A percentile compares a stretch with the other conserved stretches of the same genome.
Evolutionary conservation across 2,329 filamentous ascomycete species (phyloP).

Genomic region (Alternaria gansuensis): DNA sequence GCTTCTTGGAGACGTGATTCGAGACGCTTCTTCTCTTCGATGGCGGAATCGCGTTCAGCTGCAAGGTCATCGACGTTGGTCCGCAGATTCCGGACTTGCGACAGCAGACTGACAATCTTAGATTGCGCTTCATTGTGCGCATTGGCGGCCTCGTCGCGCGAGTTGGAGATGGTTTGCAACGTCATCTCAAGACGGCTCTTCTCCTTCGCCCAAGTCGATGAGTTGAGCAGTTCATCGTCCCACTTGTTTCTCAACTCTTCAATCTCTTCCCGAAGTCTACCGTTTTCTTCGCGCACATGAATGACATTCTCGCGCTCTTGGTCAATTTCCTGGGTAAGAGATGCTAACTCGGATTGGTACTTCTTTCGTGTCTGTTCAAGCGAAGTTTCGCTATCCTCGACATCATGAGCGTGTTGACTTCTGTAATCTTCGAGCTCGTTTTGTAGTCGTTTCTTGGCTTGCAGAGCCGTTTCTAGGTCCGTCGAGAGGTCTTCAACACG

Average conservation of each 20-base stretch:
- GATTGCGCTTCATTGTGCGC: slow-evolving; percentile 95
- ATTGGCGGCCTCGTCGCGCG: slow-evolving; percentile 90
- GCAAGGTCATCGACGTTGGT: slow-evolving; percentile 85
- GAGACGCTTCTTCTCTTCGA: slow-evolving; percentile 88
- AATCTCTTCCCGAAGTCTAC: slow-evolving; percentile 90
- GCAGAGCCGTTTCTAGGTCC: slow-evolving; percentile 83
- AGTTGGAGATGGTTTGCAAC: slow-evolving; percentile 84
- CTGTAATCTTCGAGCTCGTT: slow-evolving; percentile 98
- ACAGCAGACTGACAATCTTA: slow-evolving; percentile 88
- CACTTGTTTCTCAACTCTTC: slow-evolving; percentile 95
- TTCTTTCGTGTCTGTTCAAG: slow-evolving; percentile 98
- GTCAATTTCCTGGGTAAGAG: slow-evolving; percentile 89
- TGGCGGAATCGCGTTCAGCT: slow-evolving; percentile 82
- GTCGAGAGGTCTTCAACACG: slow-evolving; percentile 90
- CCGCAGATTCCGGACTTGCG: slow-evolving; percentile 85
- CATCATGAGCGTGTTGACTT: slow-evolving; percentile 91
- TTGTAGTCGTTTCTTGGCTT: slow-evolving; percentile 92
- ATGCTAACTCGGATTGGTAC: slow-evolving; percentile 92
- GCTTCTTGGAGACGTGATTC: slow-evolving; percentile 88
- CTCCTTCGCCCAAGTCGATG: slow-evolving; percentile 97
- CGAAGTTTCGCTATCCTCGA: slow-evolving; percentile 94
- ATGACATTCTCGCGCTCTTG: slow-evolving; percentile 90
- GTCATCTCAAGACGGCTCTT: slow-evolving; percentile 91
- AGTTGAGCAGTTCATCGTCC: slow-evolving; percentile 98
- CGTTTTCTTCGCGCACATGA: slow-evolving; percentile 83